Percentiles rank a stretch among this genome's conserved stretches.
Conservation (phyloP, 805 yeast genomes). For the Candida sonorensis region DNA sequence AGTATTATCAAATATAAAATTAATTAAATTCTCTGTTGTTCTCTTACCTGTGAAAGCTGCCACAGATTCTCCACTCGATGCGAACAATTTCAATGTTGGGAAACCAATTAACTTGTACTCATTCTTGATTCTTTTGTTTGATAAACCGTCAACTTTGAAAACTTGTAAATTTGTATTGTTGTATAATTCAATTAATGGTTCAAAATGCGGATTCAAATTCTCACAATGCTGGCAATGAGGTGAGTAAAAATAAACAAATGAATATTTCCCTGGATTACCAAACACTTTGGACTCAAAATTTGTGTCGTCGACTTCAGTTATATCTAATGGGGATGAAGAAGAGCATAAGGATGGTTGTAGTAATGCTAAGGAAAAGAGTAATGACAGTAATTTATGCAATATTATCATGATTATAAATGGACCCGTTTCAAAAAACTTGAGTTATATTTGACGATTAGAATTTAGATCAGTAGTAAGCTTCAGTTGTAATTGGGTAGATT, state of each 20-base stretch:
- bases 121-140: slow-evolving; percentile 28
- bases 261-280: slow-evolving; percentile 24
- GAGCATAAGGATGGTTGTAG: too few species aligned
- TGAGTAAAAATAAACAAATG: slow-evolving; percentile 42
- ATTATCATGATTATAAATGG: too few species aligned
- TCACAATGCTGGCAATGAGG: slow-evolving; percentile 41
- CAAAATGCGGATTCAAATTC: slow-evolving; percentile 38
- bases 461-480: too few species aligned
- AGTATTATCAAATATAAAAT: slow-evolving; percentile 25
- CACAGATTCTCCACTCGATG: slow-evolving; percentile 32
- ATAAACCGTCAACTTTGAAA: slow-evolving; percentile 29
- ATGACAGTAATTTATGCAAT: too few species aligned
- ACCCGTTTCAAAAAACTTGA: too few species aligned
- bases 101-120: slow-evolving; percentile 36
- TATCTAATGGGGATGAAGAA: not conserved
- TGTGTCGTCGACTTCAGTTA: slow-evolving; percentile 17
- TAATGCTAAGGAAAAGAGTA: too few species aligned
- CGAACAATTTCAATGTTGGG: slow-evolving; percentile 44
- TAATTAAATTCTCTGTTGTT: slow-evolving; percentile 25
- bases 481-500: too few species aligned
- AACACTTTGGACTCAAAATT: slow-evolving; percentile 18
- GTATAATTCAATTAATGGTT: slow-evolving; percentile 37
- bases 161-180: slow-evolving; percentile 30
- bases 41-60: slow-evolving; percentile 32
- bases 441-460: too few species aligned